Base-by-base conservation (phyloP, 2,329 filamentous ascomycete species). In the Byssoonygena ceratinophila region DNA sequence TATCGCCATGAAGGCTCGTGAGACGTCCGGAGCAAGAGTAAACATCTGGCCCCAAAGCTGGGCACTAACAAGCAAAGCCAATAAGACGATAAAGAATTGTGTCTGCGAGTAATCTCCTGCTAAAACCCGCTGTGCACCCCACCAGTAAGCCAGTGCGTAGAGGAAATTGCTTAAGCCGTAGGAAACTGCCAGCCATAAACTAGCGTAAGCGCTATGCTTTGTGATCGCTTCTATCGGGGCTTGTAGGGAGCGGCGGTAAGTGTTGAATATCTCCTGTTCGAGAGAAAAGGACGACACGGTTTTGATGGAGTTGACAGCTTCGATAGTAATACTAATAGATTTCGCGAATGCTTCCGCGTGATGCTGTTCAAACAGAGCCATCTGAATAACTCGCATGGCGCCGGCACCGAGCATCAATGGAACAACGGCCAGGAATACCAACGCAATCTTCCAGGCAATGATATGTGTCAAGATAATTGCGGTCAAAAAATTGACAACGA, bases 71-170 rank as follows among this genome's bases (percentile, higher is more conserved):
- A 90, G 75, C 59, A 90, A 77, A 3, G 84, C 76, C 4, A 85
- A 75, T 3, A 87, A 73, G 6, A 89, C 82, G 59, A 86, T 84
- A 64, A 89, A 82, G 69, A 88, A 89, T 48, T 80, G 68, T n/a
- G 84, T 77, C 29, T 81, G 79, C 40, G 77, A 78, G 58, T 84
- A 84, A 52, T 79, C 70, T 3, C 84, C 84, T 39, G 76, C 73
- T 48, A 82, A 76, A 54, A 89, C 85, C 57, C 81, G 79, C 59
- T 79, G 83, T 0, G 84, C 77, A 2, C 85, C 85, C 84, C 85
- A 90, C 83, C 84, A 90, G 66, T 87, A 89, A 0, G 84, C 82
- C 51, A 90, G 77, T 0, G 84, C 82, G 61, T 88, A 86, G 23
- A 87, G 79, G 47, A 85, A 74, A 60, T 83, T 84, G 18, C 81